Conservation (phyloP, 2,329 filamentous ascomycete genomes). For the Trichocomaceae sp. region DNA sequence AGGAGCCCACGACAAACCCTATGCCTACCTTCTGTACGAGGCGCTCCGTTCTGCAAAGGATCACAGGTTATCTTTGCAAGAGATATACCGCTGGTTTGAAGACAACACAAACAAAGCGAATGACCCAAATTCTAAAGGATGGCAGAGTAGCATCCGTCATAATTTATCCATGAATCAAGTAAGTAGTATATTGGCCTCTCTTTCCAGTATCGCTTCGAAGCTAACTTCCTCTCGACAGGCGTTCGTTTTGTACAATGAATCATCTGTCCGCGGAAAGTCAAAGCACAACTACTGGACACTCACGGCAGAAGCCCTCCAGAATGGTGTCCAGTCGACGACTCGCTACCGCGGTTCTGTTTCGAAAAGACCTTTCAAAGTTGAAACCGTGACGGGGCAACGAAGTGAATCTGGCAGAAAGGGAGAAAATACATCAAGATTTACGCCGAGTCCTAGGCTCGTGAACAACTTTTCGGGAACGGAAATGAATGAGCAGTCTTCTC, state of each 20-base stretch:
- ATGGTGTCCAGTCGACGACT: conserved; percentile 10
- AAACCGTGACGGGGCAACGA: not conserved
- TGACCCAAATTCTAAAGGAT: conserved; percentile 59
- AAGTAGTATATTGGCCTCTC: conserved; percentile 33
- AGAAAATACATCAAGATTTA: not conserved
- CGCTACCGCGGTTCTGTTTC: not conserved
- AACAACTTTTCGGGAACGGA: not conserved
- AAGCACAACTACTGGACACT: conserved; percentile 12
- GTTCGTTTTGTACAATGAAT: conserved; percentile 16
- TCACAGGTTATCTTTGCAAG: conserved; percentile 69
- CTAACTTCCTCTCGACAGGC: conserved; percentile 15
- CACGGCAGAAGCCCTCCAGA: conserved; percentile 8
- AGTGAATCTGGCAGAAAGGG: not conserved
- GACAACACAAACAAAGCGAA: conserved; percentile 71
- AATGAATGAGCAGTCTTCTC: not conserved
- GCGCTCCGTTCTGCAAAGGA: conserved; percentile 63
- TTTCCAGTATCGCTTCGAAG: not conserved
- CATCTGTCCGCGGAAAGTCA: conserved; percentile 2
- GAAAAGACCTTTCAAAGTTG: not conserved
- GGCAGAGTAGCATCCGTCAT: conserved; percentile 94
- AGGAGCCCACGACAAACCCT: conserved; percentile 52
- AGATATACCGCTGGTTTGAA: conserved; percentile 87
- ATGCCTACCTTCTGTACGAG: conserved; percentile 72
- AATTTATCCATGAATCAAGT: conserved; percentile 95
- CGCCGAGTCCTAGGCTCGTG: not conserved